Evolutionary conservation across 768 basidiomycete species (phyloP), one percentile per base, ranked within the genome.

Genomic region (Tylopilus sp.): DNA sequence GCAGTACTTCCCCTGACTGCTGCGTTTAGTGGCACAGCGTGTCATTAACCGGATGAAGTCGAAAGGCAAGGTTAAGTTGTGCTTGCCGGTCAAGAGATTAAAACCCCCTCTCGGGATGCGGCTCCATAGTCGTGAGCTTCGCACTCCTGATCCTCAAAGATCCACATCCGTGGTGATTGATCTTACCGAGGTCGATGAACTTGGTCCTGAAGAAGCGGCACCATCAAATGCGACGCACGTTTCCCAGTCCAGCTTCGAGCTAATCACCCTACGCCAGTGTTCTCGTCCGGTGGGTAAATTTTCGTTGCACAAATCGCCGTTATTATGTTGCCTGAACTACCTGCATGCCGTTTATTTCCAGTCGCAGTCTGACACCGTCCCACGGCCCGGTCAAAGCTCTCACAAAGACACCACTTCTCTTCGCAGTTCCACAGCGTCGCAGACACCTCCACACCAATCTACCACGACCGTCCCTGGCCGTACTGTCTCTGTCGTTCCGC

Each of bases 21-120:
- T 16, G 36, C 37, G 42, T 25, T 49, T 24, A 68, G 66, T 68
- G 66, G 63, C 66, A 13, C 61, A 57, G 21, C 61, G 51, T 28
- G 50, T 65, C n/a, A 67, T 67, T 29, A 58, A 51, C 8, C 51
- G 48, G 44, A 66, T 68, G 63, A 60, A 52, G 38, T 70, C 63
- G 12, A 68, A 63, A 26, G 65, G 63, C 29, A 68, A 56, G 45
- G 59, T 68, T 4, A 61, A 63, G 45, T 45, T 63, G 7, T 51
- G 24, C 47, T 50, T 58, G 14, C 63, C 56, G 11, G 29, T 49
- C 30, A 63, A 56, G 45, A 59, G 56, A 44, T 48, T 59, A 34
- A 53, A 53, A 17, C 29, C 10, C 53, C 48, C 66, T 19, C 61
- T 61, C 6, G 33, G 48, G 43, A 52, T 48, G 53, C 66, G 53